Evolutionary conservation across 208 protist genomes (phyloP), one percentile per base, ranked within the genome.

Genomic region (Porcisia hertigi): DNA sequence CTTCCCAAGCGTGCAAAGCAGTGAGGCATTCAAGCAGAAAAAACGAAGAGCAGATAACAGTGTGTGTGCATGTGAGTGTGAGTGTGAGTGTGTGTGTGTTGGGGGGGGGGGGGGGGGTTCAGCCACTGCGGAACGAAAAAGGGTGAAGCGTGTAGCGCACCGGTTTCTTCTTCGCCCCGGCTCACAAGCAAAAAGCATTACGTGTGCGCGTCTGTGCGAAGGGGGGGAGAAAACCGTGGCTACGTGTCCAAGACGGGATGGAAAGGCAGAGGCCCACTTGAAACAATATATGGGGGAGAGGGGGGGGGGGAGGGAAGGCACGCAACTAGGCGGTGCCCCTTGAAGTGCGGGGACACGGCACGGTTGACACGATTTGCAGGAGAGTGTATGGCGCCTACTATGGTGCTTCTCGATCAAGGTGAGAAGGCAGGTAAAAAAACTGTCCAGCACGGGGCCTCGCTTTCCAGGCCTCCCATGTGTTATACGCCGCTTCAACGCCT

Each of bases 391-490:
- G n/a, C 45, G 7, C 18, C 4, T 41, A 57, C 65, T 34, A 12
- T 20, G 65, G 1, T 41, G 41, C 14, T 6, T 14, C 65, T 25
- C 47, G 65, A 11, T 11, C 12, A 11, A 55, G 7, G 41, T 70
- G 47, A 52, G 62, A 72, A 6, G 77, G 60, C 12, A 73, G 43
- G 25, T 60, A 64, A 43, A 82, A 71, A 1, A 75, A 52, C 16
- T 41, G 57, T 16, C 7, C 34, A 0, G 41, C 43, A 2, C 47
- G 67, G 54, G 47, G 73, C 39, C 1, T 54, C 11, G 6, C 14
- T 62, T 78, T 80, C 87, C 84, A 88, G 23, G 74, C 20, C 0
- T 34, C 75, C 88, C 85, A 92, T 25, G 39, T 80, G 18, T 43
- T 36, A 14, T 53, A 53, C 8, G 81, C 86, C 30, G 80, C 55